These are phyloP conservation scores for Cinnamomum micranthum DNA, from an alignment of 164 flowering plant genomes.

Conservation along the genomic window DNA sequence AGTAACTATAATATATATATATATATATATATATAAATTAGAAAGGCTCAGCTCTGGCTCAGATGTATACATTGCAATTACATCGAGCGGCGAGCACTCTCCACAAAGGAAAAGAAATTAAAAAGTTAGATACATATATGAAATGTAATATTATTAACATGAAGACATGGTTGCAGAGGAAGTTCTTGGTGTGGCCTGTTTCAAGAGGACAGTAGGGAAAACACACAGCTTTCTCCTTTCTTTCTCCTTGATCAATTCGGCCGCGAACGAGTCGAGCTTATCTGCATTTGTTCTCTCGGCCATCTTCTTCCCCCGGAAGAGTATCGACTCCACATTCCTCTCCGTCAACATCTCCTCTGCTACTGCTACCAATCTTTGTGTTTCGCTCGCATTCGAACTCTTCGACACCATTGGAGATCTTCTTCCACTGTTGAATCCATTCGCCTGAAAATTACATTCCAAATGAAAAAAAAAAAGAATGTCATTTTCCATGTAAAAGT, in stretches of 20 bases:
- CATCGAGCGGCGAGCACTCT: neutral
- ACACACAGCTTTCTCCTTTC: slow-evolving; percentile 48
- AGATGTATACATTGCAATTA: neutral
- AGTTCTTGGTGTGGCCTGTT: slow-evolving; percentile 46
- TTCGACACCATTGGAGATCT: neutral
- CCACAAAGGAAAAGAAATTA: neutral
- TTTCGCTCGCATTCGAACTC: neutral
- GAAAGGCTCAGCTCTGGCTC: slow-evolving; percentile 8
- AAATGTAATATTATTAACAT: neutral
- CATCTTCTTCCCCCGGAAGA: slow-evolving; percentile 56
- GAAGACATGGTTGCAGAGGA: slow-evolving; percentile 31
- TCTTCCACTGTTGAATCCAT: slow-evolving; percentile 3
- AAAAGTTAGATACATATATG: neutral
- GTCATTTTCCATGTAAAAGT: neutral
- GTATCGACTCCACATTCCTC: slow-evolving; percentile 48
- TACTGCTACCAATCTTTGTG: slow-evolving; percentile 3
- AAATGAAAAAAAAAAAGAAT: too few species aligned
- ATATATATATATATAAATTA: neutral
- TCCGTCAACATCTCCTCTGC: slow-evolving; percentile 48
- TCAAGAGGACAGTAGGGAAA: slow-evolving; percentile 48
- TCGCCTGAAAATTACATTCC: slow-evolving; percentile 22
- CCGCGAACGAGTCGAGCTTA: slow-evolving; percentile 38
- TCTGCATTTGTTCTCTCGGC: slow-evolving; percentile 40
- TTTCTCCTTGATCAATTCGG: slow-evolving; percentile 50
- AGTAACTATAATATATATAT: too few species aligned